phyloP scores from a whole-genome alignment of 129 eudicot genomes.

The Glebionis coronaria region DNA sequence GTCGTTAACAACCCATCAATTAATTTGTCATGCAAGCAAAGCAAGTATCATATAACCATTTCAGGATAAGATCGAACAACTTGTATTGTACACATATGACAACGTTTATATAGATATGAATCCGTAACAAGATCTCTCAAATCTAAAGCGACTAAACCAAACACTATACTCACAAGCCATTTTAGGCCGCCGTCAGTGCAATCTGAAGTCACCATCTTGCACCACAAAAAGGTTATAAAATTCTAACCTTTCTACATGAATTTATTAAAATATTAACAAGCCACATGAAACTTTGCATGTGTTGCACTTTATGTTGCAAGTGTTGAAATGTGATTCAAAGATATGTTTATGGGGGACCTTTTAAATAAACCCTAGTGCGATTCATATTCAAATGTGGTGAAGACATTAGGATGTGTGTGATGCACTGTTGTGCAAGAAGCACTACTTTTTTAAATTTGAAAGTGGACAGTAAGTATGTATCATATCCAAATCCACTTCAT shows the following conservation, averaged over 20 bases:
- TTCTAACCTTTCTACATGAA: neutral
- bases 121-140: constrained; percentile 22
- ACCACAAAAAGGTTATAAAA: constrained; percentile 19
- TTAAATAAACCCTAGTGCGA: constrained; percentile 21
- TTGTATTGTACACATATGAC: neutral
- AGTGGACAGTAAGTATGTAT: constrained; percentile 23
- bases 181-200: constrained; percentile 22
- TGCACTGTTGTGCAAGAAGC: constrained; percentile 32
- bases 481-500: constrained; percentile 24
- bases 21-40: neutral
- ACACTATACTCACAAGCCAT: constrained; percentile 12
- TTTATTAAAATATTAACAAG: constrained; percentile 20
- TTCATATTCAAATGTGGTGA: constrained; percentile 28
- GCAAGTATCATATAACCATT: neutral
- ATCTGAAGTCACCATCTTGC: constrained; percentile 40
- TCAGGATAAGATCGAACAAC: constrained; percentile 24
- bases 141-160: constrained; percentile 26
- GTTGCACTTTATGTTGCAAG: constrained; percentile 31
- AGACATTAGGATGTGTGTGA: constrained; percentile 8
- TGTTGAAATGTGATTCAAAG: constrained; percentile 32
- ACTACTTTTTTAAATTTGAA: constrained; percentile 19
- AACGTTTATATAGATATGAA: constrained; percentile 12
- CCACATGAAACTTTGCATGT: constrained; percentile 31
- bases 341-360: constrained; percentile 15
- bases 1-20: neutral